Evolutionary conservation across 495 filamentous ascomycete genomes (phyloP).

Genomic region (Aspergillus funiculosus): DNA sequence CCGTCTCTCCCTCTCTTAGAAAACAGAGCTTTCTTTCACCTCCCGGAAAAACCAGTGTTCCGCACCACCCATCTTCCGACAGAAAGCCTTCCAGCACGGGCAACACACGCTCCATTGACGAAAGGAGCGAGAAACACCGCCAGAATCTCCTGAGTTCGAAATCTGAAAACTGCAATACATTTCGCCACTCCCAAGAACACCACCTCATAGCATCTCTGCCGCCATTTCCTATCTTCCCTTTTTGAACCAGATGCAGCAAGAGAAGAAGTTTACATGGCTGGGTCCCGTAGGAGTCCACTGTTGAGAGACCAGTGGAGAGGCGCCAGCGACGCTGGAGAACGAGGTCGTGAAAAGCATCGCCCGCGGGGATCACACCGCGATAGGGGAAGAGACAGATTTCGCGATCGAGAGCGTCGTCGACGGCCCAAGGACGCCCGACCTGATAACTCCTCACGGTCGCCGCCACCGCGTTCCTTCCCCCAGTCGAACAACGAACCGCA

Average conservation of each 20-base stretch:
- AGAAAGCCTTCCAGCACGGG: constrained; percentile 35
- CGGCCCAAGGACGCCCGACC: constrained; percentile 30
- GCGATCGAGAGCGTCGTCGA: constrained; percentile 30
- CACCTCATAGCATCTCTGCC: constrained; percentile 7
- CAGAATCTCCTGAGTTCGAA: constrained; percentile 11
- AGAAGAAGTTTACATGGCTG: constrained; percentile 46
- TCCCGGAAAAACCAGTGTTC: constrained; percentile 40
- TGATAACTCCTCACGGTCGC: constrained; percentile 31
- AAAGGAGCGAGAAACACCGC: constrained; percentile 21
- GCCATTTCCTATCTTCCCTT: not conserved
- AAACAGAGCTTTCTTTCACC: constrained; percentile 9
- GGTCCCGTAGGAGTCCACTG: constrained; percentile 52
- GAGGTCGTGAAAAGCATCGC: constrained; percentile 34
- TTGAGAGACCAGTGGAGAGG: constrained; percentile 55
- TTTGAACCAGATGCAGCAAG: constrained; percentile 39
- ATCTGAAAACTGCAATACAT: constrained; percentile 10
- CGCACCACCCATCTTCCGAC: constrained; percentile 25
- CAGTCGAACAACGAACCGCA: constrained; percentile 28
- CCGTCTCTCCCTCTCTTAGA: not conserved
- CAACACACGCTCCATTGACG: constrained; percentile 21
- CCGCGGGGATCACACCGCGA: constrained; percentile 38
- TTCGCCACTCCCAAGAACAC: constrained; percentile 11
- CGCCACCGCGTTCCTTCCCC: constrained; percentile 31
- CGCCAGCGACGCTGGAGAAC: constrained; percentile 38
- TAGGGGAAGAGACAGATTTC: constrained; percentile 31